Conservation (phyloP, 2,329 filamentous ascomycete species). For the Cryphonectria radicalis region DNA sequence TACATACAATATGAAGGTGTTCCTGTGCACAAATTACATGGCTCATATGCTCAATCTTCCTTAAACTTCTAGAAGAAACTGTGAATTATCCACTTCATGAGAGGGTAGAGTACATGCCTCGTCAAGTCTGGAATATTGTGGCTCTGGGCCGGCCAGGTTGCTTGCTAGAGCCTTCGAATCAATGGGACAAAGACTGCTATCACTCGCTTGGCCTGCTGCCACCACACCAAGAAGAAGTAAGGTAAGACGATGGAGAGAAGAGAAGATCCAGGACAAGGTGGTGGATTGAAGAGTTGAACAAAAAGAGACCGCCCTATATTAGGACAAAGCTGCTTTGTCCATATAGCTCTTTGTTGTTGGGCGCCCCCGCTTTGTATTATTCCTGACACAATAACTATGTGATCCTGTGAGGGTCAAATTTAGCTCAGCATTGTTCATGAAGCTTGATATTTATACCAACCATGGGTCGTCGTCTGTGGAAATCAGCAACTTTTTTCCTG, state of each 20-base stretch:
- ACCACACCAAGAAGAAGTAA: too few relatives aligned
- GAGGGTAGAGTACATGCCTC: not conserved
- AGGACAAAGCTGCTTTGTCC: not conserved
- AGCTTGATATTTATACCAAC: too few relatives aligned
- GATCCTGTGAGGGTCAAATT: not conserved
- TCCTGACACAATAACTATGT: not conserved
- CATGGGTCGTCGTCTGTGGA: too few relatives aligned
- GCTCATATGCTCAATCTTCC: not conserved
- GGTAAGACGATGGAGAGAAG: too few relatives aligned
- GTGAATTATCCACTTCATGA: not conserved
- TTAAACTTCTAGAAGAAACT: not conserved
- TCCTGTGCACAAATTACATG: conserved; percentile 9
- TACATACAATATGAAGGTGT: conserved; percentile 9
- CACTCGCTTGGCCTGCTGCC: too few relatives aligned
- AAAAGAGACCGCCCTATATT: not conserved
- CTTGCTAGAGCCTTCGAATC: too few relatives aligned
- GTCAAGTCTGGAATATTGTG: not conserved
- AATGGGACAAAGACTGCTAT: too few relatives aligned
- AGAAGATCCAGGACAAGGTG: too few relatives aligned
- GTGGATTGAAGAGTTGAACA: too few relatives aligned
- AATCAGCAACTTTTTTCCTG: too few relatives aligned
- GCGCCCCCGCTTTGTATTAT: too few relatives aligned
- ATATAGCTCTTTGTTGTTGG: not conserved
- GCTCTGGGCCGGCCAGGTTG: too few relatives aligned
- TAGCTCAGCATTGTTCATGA: not conserved